Conservation (phyloP, 2,329 filamentous ascomycete genomes). For the Diaporthe amygdali region DNA sequence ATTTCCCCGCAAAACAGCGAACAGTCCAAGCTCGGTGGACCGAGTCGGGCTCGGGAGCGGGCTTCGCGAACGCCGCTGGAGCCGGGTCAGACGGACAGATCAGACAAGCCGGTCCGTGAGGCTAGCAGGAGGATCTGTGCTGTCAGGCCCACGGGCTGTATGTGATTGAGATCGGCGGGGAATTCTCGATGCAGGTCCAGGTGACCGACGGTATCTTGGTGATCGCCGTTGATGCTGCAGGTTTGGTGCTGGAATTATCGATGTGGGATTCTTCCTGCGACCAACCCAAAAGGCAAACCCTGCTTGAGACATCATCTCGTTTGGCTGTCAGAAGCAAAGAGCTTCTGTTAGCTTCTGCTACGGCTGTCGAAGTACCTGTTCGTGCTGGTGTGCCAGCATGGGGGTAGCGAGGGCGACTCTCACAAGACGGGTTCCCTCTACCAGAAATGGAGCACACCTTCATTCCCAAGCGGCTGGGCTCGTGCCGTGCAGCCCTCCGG, state of each 20-base stretch:
- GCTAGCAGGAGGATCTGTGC: neutral
- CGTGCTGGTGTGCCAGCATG: no score
- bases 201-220: neutral
- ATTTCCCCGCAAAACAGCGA: conserved; percentile 8
- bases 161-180: neutral
- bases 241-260: neutral
- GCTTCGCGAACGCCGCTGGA: neutral
- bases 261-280: neutral
- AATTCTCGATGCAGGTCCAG: neutral
- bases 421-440: neutral
- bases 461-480: neutral
- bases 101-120: neutral
- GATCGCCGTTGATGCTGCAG: neutral
- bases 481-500: conserved; percentile 23
- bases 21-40: neutral
- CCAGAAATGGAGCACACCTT: neutral
- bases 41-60: conserved; percentile 10
- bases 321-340: neutral
- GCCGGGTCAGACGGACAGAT: conserved; percentile 18
- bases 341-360: neutral
- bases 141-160: neutral
- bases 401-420: neutral
- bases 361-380: neutral
- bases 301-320: neutral
- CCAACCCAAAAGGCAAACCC: neutral